A percentile compares a stretch with the other conserved stretches of the same genome.
Evolutionary conservation across 2,329 filamentous ascomycete genomes (phyloP).

Genomic region (Apiospora sp.): DNA sequence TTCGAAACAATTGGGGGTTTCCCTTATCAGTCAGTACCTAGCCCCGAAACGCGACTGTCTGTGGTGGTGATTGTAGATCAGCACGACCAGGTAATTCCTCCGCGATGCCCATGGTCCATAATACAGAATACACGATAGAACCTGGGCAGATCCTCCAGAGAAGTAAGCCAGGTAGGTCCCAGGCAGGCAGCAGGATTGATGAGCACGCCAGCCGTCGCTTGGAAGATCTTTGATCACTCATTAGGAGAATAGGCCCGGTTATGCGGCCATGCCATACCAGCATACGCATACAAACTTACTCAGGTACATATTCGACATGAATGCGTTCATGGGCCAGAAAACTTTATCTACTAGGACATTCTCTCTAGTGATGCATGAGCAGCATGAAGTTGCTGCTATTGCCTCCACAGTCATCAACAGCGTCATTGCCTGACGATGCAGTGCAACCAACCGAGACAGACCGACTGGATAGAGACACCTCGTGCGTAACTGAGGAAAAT

Average conservation of each 20-base stretch:
- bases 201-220: neutral
- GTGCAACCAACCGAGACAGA: conserved; percentile 18
- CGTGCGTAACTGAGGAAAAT: conserved; percentile 8
- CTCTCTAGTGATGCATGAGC: conserved; percentile 9
- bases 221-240: neutral
- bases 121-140: neutral
- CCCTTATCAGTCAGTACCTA: neutral
- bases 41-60: neutral
- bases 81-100: neutral
- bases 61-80: neutral
- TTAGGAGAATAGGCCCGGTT: conserved; percentile 14
- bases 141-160: neutral
- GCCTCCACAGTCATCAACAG: conserved; percentile 2
- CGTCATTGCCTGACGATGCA: conserved; percentile 14
- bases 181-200: neutral
- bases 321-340: neutral
- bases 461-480: conserved; percentile 13
- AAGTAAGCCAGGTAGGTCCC: neutral
- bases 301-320: conserved; percentile 6
- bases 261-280: conserved; percentile 9
- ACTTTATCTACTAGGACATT: neutral
- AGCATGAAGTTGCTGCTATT: neutral
- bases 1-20: neutral
- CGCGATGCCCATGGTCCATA: neutral
- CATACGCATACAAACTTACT: neutral